Percentiles rank a stretch among this genome's conserved stretches.
phyloP scores from a whole-genome alignment of 345 rosid species.

The Firmiana major region DNA sequence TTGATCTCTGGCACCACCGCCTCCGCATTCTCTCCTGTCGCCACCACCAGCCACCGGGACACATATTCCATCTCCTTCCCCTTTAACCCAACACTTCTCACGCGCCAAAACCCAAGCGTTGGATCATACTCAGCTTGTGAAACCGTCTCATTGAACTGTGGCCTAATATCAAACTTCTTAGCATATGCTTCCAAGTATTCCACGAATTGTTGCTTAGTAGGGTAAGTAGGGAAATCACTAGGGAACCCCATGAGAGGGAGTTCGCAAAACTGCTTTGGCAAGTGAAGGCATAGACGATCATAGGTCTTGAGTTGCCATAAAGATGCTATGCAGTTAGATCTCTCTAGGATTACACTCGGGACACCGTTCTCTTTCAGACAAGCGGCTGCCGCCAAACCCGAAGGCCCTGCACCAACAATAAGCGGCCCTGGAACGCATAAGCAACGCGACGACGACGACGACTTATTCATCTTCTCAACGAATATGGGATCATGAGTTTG shows the following conservation, averaged over 20 bases:
- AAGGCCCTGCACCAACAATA: constrained; percentile 64
- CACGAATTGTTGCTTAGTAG: constrained; percentile 51
- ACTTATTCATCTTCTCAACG: constrained; percentile 21
- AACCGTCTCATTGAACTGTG: constrained; percentile 44
- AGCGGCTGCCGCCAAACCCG: constrained; percentile 54
- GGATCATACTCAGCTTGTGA: constrained; percentile 35
- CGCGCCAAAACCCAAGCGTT: constrained; percentile 37
- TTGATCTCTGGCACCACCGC: constrained; percentile 65
- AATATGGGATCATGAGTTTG: constrained; percentile 65
- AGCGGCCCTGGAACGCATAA: constrained; percentile 31
- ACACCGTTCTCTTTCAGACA: constrained; percentile 43
- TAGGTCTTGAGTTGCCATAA: constrained; percentile 63
- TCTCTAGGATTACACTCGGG: constrained; percentile 44
- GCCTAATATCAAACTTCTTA: constrained; percentile 30
- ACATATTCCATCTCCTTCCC: constrained; percentile 40
- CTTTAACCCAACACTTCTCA: constrained; percentile 27
- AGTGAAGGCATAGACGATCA: constrained; percentile 61
- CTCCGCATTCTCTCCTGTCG: constrained; percentile 97
- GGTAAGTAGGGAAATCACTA: constrained; percentile 45
- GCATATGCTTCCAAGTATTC: constrained; percentile 48
- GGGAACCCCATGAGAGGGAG: constrained; percentile 60
- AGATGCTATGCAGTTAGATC: constrained; percentile 55
- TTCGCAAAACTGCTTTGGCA: constrained; percentile 60
- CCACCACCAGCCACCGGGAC: constrained; percentile 77
- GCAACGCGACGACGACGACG: constrained; percentile 16